These are phyloP conservation scores for Triticum aestivum DNA, from an alignment of 176 grass and related monocot genomes.

Conservation along the genomic window IWGSC_CS_RefSeq_v2.1 NC_057802.1:351034090-351034589, in stretches of 20 bases:
- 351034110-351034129: constrained; percentile 27
- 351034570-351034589: too few species aligned
- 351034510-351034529: not conserved
- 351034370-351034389: not conserved
- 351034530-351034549: too few species aligned
- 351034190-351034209: not conserved
- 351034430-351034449: not conserved
- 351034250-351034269: not conserved
- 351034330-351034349: constrained; percentile 18
- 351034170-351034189: not conserved
- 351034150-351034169: not conserved
- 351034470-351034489: not conserved
- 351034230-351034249: not conserved
- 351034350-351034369: not conserved
- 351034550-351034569: too few species aligned
- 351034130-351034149: not conserved
- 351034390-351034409: not conserved
- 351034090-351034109: constrained; percentile 34
- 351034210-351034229: not conserved
- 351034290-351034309: not conserved
- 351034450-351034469: not conserved
- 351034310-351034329: constrained; percentile 21
- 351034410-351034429: not conserved
- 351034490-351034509: not conserved
- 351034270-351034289: not conserved